phyloP scores from a whole-genome alignment of 2,329 filamentous ascomycete genomes.

The Fusarium papillatum region DNA sequence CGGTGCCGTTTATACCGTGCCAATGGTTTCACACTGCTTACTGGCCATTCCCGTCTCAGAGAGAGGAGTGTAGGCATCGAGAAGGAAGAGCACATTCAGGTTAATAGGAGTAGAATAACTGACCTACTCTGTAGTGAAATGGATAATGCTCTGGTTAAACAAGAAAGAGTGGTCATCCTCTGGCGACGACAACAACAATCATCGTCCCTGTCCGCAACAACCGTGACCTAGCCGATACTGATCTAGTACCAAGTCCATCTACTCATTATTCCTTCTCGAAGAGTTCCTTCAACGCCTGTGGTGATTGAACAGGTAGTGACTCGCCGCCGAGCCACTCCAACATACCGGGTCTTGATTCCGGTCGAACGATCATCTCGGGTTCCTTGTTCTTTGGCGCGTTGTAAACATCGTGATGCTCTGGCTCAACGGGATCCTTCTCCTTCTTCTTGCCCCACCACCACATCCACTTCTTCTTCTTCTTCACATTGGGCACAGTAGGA shows the following conservation, averaged over 20 bases:
- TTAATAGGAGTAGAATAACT: neutral
- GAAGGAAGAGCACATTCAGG: neutral
- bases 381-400: neutral
- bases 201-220: neutral
- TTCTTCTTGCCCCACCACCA: constrained; percentile 21
- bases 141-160: neutral
- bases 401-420: neutral
- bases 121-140: neutral
- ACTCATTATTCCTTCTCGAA: constrained; percentile 4
- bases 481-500: neutral
- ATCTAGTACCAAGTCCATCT: neutral
- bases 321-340: constrained; percentile 7
- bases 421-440: neutral
- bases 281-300: constrained; percentile 8
- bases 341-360: neutral
- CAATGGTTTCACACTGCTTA: neutral
- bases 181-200: neutral
- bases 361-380: neutral
- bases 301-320: neutral
- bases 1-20: neutral
- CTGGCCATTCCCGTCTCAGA: neutral
- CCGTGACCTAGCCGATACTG: no score
- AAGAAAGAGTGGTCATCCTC: neutral
- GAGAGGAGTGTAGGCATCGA: neutral
- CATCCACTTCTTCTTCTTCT: constrained; percentile 25